phyloP scores from a whole-genome alignment of 805 yeast species.

The Candida oleophila region DNA sequence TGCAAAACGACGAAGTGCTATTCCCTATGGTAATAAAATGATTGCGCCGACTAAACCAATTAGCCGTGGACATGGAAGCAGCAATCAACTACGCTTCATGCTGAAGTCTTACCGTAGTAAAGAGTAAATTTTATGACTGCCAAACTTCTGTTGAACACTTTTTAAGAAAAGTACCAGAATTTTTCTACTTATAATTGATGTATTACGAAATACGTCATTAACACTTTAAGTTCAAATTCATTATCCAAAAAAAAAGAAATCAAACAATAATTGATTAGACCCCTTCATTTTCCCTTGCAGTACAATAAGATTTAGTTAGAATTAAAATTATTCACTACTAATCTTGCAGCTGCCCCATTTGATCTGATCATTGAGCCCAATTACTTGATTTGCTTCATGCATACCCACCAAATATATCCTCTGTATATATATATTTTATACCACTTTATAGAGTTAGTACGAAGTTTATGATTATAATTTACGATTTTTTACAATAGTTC shows the following conservation, averaged over 20 bases:
- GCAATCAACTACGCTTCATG: neutral
- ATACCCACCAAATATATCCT: too few species aligned
- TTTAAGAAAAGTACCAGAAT: neutral
- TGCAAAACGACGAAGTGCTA: constrained; percentile 6
- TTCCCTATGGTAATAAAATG: neutral
- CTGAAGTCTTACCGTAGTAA: neutral
- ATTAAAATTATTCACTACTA: too few species aligned
- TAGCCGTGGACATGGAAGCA: neutral
- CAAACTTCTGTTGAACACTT: neutral
- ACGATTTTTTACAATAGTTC: neutral
- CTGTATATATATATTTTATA: too few species aligned
- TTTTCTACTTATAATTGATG: constrained; percentile 2
- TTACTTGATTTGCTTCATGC: neutral
- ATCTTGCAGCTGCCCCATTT: neutral
- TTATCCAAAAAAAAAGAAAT: neutral
- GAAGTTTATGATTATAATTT: neutral
- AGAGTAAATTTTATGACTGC: neutral
- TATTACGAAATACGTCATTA: constrained; percentile 3
- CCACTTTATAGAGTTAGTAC: neutral
- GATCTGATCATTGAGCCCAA: neutral
- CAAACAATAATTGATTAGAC: constrained; percentile 3
- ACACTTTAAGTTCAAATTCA: neutral
- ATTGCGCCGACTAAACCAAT: neutral
- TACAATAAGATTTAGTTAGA: too few species aligned
- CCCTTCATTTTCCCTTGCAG: neutral